Evolutionary conservation across 441 rosid genomes (phyloP).

Genomic region (Erysimum cheiri): DNA sequence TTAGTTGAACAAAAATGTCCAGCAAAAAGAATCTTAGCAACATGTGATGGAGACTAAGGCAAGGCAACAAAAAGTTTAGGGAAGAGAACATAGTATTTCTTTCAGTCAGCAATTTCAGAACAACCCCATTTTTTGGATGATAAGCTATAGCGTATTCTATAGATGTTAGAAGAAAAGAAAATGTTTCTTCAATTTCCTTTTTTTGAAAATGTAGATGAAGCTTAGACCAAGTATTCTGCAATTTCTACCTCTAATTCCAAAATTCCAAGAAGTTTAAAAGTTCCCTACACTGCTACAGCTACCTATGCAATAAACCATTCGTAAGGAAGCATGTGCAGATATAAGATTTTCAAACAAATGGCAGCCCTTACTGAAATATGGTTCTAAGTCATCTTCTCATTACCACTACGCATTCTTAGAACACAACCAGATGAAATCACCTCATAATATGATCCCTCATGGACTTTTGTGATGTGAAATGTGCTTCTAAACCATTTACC

Average conservation of each 20-base stretch:
- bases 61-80: slow-evolving; percentile 22
- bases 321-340: slow-evolving; percentile 8
- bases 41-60: slow-evolving; percentile 22
- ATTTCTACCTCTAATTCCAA: slow-evolving; percentile 19
- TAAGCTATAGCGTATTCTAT: slow-evolving; percentile 8
- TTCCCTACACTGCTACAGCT: neutral
- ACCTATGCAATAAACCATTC: slow-evolving; percentile 6
- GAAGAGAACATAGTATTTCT: slow-evolving; percentile 27
- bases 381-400: slow-evolving; percentile 19
- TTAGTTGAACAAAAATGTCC: slow-evolving; percentile 15
- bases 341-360: slow-evolving; percentile 15
- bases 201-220: slow-evolving; percentile 22
- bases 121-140: slow-evolving; percentile 18
- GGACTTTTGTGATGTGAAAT: slow-evolving; percentile 8
- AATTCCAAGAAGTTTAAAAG: slow-evolving; percentile 9
- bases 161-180: slow-evolving; percentile 3
- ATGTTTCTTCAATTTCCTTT: slow-evolving; percentile 1
- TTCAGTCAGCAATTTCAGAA: slow-evolving; percentile 23
- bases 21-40: slow-evolving; percentile 20
- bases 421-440: slow-evolving; percentile 1
- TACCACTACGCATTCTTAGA: slow-evolving; percentile 10
- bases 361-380: neutral
- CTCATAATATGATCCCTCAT: slow-evolving; percentile 21
- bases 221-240: slow-evolving; percentile 9
- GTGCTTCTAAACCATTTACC: slow-evolving; percentile 24